Conservation (phyloP, 1,284 basidiomycete genomes). For the Heliocybe sulcata region DNA sequence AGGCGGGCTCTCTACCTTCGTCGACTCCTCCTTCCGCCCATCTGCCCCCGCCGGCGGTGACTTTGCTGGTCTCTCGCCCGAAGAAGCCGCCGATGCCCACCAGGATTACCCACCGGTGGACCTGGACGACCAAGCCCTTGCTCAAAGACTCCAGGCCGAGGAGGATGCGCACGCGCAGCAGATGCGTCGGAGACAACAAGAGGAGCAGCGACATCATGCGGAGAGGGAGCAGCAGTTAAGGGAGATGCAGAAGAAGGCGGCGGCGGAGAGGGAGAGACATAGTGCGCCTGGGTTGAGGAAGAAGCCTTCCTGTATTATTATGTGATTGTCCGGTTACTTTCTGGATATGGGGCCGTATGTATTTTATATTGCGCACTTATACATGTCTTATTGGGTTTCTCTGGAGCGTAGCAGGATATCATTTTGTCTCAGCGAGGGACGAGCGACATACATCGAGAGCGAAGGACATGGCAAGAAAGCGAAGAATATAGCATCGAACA, state of each 20-base stretch:
- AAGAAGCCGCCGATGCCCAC: constrained; percentile 35
- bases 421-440: no score
- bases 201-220: constrained; percentile 16
- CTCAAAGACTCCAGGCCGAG: constrained; percentile 65
- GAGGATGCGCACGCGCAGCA: constrained; percentile 51
- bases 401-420: no score
- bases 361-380: no score
- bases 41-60: constrained; percentile 71
- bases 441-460: no score
- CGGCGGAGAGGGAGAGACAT: constrained; percentile 13
- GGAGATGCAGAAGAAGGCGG: constrained; percentile 21
- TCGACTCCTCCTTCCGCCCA: constrained; percentile 60
- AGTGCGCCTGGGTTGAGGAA: constrained; percentile 26
- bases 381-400: no score
- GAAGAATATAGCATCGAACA: no score
- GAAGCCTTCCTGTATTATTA: constrained; percentile 55
- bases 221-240: constrained; percentile 18
- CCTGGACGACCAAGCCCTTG: constrained; percentile 50
- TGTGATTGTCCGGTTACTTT: constrained; percentile 28
- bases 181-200: constrained; percentile 30
- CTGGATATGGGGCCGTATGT: no score
- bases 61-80: constrained; percentile 67
- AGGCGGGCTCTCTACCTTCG: constrained; percentile 67
- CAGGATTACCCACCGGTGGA: constrained; percentile 30
- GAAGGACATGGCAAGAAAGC: no score